Percentiles rank a stretch among this genome's conserved stretches.
Conservation (phyloP, 352 stramenopile genomes). For the Albugo laibachii region DNA sequence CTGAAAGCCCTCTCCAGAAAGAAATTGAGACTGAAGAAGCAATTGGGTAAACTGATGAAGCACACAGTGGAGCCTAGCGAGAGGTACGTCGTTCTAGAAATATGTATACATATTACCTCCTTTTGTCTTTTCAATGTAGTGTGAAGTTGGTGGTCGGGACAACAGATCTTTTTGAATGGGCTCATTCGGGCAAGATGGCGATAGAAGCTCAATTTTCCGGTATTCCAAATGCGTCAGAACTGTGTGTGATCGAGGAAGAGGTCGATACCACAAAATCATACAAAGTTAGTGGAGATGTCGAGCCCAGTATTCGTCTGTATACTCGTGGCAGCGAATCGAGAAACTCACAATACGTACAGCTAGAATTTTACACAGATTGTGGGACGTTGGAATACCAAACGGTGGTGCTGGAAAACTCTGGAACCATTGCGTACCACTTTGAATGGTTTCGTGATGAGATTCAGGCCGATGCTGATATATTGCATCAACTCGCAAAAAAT, state of each 20-base stretch:
- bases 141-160: constrained; percentile 32
- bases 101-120: not conserved
- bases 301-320: not conserved
- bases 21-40: constrained; percentile 44
- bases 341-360: constrained; percentile 5
- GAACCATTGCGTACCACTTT: constrained; percentile 30
- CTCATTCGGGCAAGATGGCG: constrained; percentile 1
- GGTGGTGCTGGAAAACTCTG: constrained; percentile 24
- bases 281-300: not conserved
- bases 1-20: constrained; percentile 27
- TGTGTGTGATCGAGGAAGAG: not conserved
- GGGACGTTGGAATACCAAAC: constrained; percentile 18
- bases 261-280: not conserved
- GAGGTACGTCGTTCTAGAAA: constrained; percentile 5
- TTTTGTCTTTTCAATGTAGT: constrained; percentile 3
- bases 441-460: constrained; percentile 26
- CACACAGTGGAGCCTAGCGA: constrained; percentile 36
- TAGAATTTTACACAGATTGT: constrained; percentile 27
- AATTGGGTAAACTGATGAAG: constrained; percentile 34
- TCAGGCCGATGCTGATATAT: constrained; percentile 2
- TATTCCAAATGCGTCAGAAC: not conserved
- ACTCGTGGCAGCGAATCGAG: not conserved
- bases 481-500: not conserved
- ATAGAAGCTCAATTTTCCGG: not conserved
- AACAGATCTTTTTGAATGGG: constrained; percentile 53